phyloP scores from a whole-genome alignment of 2,329 filamentous ascomycete species.

The Ophiostoma fasciatum region DNA sequence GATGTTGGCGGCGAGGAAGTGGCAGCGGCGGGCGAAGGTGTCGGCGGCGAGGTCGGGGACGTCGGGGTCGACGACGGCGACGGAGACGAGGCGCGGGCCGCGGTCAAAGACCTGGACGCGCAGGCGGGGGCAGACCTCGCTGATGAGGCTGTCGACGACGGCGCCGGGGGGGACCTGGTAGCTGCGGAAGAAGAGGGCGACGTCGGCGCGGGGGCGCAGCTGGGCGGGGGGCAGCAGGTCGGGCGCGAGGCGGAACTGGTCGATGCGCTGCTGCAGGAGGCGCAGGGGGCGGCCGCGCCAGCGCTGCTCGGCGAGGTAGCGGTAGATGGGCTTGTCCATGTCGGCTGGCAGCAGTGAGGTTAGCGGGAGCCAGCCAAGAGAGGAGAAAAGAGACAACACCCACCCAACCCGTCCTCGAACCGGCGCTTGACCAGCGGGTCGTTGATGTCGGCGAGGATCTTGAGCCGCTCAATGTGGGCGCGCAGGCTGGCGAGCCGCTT shows the following conservation, averaged over 20 bases:
- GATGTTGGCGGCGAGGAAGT: conserved; percentile 65
- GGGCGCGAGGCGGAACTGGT: conserved; percentile 74
- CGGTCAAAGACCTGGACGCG: conserved; percentile 74
- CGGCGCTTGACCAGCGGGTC: conserved; percentile 85
- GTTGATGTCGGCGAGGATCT: conserved; percentile 87
- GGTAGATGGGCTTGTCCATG: conserved; percentile 94
- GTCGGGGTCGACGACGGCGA: conserved; percentile 80
- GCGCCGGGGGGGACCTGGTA: conserved; percentile 60
- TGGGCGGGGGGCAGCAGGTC: conserved; percentile 57
- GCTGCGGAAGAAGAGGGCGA: conserved; percentile 65
- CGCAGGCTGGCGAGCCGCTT: conserved; percentile 54
- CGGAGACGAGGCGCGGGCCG: conserved; percentile 66
- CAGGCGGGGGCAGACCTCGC: conserved; percentile 59
- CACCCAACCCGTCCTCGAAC: conserved; percentile 85
- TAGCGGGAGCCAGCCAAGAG: no score
- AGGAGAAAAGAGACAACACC: no score
- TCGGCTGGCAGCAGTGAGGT: no score
- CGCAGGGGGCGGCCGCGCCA: conserved; percentile 75
- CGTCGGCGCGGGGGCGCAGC: conserved; percentile 63
- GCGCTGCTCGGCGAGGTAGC: conserved; percentile 70
- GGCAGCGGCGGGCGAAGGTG: conserved; percentile 65
- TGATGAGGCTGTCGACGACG: conserved; percentile 59
- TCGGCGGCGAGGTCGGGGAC: conserved; percentile 68
- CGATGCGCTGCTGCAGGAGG: conserved; percentile 70
- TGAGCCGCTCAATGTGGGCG: conserved; percentile 58